Conservation (phyloP, 208 protist genomes). For the Tritrichomonas foetus region DNA sequence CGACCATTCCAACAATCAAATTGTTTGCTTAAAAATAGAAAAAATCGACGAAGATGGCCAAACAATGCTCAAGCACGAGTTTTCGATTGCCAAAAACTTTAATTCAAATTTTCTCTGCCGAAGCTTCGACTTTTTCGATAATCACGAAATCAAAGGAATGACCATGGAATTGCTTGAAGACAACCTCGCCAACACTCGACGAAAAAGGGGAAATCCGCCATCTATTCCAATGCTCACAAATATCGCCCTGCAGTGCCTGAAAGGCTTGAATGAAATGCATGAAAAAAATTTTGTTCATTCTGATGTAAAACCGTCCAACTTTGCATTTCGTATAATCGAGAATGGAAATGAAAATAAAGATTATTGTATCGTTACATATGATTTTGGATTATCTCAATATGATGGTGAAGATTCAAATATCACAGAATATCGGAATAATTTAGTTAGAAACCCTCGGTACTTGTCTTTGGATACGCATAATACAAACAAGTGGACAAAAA, state of each 20-base stretch:
- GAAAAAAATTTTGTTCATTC: background rate
- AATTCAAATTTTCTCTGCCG: background rate
- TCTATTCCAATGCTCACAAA: background rate
- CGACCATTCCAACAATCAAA: background rate
- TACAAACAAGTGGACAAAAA: background rate
- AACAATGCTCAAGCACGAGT: background rate
- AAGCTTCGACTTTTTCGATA: background rate
- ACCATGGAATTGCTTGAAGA: slow-evolving; percentile 5
- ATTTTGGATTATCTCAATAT: slow-evolving; percentile 14
- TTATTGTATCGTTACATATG: background rate
- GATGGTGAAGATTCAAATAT: background rate
- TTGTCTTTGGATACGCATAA: background rate
- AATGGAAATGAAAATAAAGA: background rate
- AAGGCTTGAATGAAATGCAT: background rate
- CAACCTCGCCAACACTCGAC: background rate
- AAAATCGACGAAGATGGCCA: background rate
- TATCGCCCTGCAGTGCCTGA: background rate
- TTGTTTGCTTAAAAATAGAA: background rate
- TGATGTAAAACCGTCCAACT: slow-evolving; percentile 25
- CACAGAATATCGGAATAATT: background rate
- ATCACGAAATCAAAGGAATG: background rate
- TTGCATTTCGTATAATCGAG: background rate
- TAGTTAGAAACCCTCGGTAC: background rate
- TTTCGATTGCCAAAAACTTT: no score
- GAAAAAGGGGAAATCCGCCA: background rate